Evolutionary conservation across 208 protist species (phyloP).

Genomic region (Lotmaria passim): DNA sequence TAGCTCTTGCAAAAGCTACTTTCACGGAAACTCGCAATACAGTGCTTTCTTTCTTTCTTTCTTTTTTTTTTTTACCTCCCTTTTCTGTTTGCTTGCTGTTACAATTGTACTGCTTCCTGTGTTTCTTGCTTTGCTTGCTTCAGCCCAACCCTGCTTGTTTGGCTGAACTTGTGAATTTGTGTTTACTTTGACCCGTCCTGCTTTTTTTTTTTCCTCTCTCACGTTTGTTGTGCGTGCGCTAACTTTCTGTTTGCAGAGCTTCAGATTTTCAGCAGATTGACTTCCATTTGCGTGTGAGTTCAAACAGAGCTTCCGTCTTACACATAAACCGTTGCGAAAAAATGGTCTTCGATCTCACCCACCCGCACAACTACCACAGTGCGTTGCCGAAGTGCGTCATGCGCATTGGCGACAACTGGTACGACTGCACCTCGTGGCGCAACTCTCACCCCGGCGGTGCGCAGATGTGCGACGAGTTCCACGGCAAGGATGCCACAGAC

Average conservation of each 20-base stretch:
- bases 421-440: conserved; percentile 81
- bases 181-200: background rate
- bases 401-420: conserved; percentile 80
- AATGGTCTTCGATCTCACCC: conserved; percentile 67
- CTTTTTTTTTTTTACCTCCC: conserved; percentile 12
- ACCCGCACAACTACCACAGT: conserved; percentile 62
- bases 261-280: no score
- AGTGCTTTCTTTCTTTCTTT: conserved; percentile 14
- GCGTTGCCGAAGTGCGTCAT: conserved; percentile 78
- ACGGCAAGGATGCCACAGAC: conserved; percentile 77
- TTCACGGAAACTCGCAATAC: no score
- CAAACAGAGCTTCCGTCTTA: no score
- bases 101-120: background rate
- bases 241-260: background rate
- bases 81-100: background rate
- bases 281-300: no score
- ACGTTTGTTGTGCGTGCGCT: background rate
- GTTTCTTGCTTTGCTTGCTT: background rate
- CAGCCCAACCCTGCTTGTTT: background rate
- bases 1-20: no score
- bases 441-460: conserved; percentile 76
- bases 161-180: no score
- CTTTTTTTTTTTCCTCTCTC: conserved; percentile 15
- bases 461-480: conserved; percentile 77
- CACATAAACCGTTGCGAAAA: no score